These are phyloP conservation scores for Chlamydomonas sp. DNA, from an alignment of 139 green algal species.

Conservation along the genomic window DNA sequence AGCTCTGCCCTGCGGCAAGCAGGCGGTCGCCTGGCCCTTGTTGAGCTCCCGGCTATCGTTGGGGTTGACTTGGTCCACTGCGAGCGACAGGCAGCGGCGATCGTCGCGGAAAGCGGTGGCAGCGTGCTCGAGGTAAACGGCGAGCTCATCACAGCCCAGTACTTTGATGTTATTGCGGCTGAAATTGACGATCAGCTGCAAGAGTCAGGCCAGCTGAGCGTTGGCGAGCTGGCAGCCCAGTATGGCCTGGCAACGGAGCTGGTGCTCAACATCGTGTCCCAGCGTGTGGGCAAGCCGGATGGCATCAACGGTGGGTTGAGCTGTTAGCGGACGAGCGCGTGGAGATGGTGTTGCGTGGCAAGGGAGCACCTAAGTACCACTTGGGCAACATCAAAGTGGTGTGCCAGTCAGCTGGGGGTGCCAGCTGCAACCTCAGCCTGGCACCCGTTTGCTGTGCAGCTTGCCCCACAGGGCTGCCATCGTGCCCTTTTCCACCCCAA, in stretches of 20 bases:
- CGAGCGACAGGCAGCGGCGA: constrained; percentile 40
- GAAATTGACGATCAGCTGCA: constrained; percentile 70
- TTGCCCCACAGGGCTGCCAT: too few relatives aligned
- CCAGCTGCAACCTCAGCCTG: too few relatives aligned
- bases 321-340: too few relatives aligned
- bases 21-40: constrained; percentile 80
- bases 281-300: constrained; percentile 53
- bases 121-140: constrained; percentile 81
- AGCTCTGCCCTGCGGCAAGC: constrained; percentile 40
- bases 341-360: too few relatives aligned
- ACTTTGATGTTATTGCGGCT: constrained; percentile 85
- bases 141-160: constrained; percentile 86
- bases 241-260: constrained; percentile 86
- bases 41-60: constrained; percentile 84
- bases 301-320: constrained; percentile 58
- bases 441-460: too few relatives aligned
- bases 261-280: constrained; percentile 63
- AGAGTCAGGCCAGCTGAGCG: constrained; percentile 67
- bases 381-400: too few relatives aligned
- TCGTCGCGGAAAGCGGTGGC: constrained; percentile 56
- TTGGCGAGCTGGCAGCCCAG: constrained; percentile 84
- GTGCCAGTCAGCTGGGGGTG: too few relatives aligned
- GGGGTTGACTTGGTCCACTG: constrained; percentile 80
- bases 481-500: too few relatives aligned
- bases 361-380: too few relatives aligned